These are phyloP conservation scores for Boletus reticulatus DNA, from an alignment of 768 basidiomycete species.

Conservation along the genomic window DNA sequence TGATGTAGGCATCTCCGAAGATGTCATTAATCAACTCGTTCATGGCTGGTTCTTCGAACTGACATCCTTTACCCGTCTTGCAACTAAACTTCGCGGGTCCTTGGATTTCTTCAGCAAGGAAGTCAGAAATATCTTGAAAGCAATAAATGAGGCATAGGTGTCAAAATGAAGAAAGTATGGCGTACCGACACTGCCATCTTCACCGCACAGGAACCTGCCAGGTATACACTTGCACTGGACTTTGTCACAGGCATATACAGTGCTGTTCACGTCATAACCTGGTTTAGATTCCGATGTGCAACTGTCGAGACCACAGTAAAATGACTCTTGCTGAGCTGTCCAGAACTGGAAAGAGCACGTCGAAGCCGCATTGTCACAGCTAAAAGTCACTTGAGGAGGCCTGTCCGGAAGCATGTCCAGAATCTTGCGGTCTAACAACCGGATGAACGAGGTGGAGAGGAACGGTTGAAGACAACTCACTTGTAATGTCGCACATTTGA, in stretches of 20 bases:
- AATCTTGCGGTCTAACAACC: conserved; percentile 80
- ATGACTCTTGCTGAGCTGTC: conserved; percentile 92
- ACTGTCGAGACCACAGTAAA: conserved; percentile 84
- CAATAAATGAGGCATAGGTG: not conserved
- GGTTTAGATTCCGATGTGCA: conserved; percentile 51
- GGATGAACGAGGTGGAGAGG: not conserved
- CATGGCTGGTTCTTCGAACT: conserved; percentile 96
- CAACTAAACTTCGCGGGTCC: conserved; percentile 91
- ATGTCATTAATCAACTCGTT: conserved; percentile 90
- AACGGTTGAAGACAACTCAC: conserved; percentile 44
- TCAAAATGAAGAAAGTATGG: conserved; percentile 11
- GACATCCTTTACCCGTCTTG: conserved; percentile 66
- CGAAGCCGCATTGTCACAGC: conserved; percentile 62
- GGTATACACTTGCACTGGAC: conserved; percentile 94
- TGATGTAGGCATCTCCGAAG: conserved; percentile 91
- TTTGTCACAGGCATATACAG: conserved; percentile 75
- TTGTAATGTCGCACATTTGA: conserved; percentile 98
- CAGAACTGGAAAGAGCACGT: conserved; percentile 97
- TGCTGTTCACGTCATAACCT: conserved; percentile 67
- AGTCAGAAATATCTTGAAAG: conserved; percentile 79
- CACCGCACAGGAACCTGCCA: conserved; percentile 91
- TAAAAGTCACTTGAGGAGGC: conserved; percentile 95
- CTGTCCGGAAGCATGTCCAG: conserved; percentile 87
- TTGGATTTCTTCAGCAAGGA: conserved; percentile 83
- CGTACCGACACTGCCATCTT: conserved; percentile 89